Base-by-base conservation (phyloP, 768 basidiomycete genomes). In the Asterophora parasitica region DNA sequence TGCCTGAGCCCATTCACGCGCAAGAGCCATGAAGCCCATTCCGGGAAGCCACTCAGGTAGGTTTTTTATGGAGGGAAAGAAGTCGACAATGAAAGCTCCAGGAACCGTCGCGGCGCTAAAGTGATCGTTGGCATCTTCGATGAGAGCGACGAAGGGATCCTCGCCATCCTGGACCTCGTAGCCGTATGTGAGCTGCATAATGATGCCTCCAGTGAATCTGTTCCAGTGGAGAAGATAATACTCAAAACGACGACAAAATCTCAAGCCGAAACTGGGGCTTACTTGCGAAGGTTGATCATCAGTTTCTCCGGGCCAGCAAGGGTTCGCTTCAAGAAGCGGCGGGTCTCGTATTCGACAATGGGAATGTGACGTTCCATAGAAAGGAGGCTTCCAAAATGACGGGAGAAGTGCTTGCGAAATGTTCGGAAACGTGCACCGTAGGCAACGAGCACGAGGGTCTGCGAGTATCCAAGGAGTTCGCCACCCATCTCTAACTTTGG, bases 21-120 rank as follows among this genome's bases (percentile, higher is more conserved):
- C 81, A 4, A 68, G 63, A 19, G 62, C 58, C 57, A 79, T 70
- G 64, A 82, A 84, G 0, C 67, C 68, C 36, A 73, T 73, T 0
- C 81, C 79, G 20, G 81, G 81, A 17, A 82, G 54, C 76, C 79
- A 79, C 50, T 74, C 72, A 0, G 82, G 82, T 16, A 83, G 56
- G 16, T 70, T 54, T 34, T 69, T 65, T 52, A 84, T 58, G 48
- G 56, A 44, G 1, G 72, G 72, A 51, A 74, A 67, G 41, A 68
- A 63, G 48, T 73, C 72, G 23, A 76, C 73, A 2, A 70, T 42
- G 57, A 72, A 75, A 3, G 69, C 67, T 2, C 81, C 81, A 0
- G 77, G 75, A 13, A 72, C 63, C 0, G 74, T 72, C 6, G 78
- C 74, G 7, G 52, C 61, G 28, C 70, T 77, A 53, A 83, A 80